Base-by-base conservation (phyloP, 2,329 filamentous ascomycete species). In the Ophiocordyceps polyrhachis-furcata region DNA sequence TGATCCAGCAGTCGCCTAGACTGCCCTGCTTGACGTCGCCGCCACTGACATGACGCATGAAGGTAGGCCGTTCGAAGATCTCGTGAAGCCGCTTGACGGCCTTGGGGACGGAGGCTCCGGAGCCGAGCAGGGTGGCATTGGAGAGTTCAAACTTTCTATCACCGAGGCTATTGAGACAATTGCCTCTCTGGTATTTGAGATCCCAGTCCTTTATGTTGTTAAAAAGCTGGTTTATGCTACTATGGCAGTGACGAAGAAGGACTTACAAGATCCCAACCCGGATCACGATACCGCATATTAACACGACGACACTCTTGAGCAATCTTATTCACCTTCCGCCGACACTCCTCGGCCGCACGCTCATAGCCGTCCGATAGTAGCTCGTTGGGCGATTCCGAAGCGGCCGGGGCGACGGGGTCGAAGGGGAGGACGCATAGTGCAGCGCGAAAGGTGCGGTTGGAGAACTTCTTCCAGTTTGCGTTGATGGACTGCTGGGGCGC, bases 1-100 rank as follows among this genome's bases (percentile, higher is more conserved):
- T 79, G 44, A 87, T 73, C 83, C 83, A 89, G 63, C 84, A 91
- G 55, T 89, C 76, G n/a, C 83, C 84, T 35, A 82, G 71, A 38
- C 70, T 71, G 2, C 84, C 84, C 55, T 91, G 84, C 54, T 83
- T 82, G 47, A 88, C 75, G 57, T 91, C 83, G 46, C 77, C 75
- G 13, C 80, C 78, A 51, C 77, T 75, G 47, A 84, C 66, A 43
- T 75, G 77, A 43, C 65, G 60, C 62, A 76, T 63, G 56, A 89
- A 89, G 3, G 72, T 76, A 0, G 82, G 81, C 19, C 77, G 76
- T 50, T 85, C 79, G 52, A 81, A 87, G 37, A 86, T 82, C 56
- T 86, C 81, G 63, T 85, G 66, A 1, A 73, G 73, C 44, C 83
- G 71, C 62, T 85, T 87, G 40, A 89, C 83, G 3, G 81, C 79